These are phyloP conservation scores for Pleurotus eryngii DNA, from an alignment of 768 basidiomycete genomes.

Conservation along the genomic window DNA sequence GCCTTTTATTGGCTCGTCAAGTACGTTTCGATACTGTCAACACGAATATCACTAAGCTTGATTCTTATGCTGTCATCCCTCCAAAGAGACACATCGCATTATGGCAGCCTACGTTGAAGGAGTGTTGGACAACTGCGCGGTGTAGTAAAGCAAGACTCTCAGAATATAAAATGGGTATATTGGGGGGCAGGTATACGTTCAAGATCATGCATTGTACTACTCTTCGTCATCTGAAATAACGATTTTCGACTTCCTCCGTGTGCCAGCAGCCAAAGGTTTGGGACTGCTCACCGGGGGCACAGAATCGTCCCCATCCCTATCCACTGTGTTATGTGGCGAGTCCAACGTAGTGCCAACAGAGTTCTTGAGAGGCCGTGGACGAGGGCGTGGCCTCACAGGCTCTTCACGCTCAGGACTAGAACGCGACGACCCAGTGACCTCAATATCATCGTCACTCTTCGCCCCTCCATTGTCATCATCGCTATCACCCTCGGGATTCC, in stretches of 20 bases:
- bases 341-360: neutral
- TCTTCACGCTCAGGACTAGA: conserved; percentile 9
- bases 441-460: conserved; percentile 22
- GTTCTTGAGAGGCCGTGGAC: neutral
- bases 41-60: neutral
- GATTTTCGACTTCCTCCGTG: conserved; percentile 9
- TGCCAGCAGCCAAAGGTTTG: neutral
- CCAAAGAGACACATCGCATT: conserved; percentile 43
- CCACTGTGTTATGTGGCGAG: neutral
- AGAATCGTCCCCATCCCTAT: neutral
- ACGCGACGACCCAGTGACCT: conserved; percentile 20
- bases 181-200: neutral
- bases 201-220: neutral
- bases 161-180: neutral
- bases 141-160: neutral
- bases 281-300: neutral
- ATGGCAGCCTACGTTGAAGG: conserved; percentile 51
- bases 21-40: conserved; percentile 28
- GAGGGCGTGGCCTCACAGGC: conserved; percentile 4
- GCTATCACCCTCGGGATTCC: conserved; percentile 14
- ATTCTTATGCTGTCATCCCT: conserved; percentile 38
- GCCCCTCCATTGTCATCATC: conserved; percentile 18
- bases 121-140: conserved; percentile 31
- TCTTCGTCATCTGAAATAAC: conserved; percentile 14
- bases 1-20: conserved; percentile 52